phyloP scores from a whole-genome alignment of 2,329 filamentous ascomycete genomes.

The Penicillium sp. region DNA sequence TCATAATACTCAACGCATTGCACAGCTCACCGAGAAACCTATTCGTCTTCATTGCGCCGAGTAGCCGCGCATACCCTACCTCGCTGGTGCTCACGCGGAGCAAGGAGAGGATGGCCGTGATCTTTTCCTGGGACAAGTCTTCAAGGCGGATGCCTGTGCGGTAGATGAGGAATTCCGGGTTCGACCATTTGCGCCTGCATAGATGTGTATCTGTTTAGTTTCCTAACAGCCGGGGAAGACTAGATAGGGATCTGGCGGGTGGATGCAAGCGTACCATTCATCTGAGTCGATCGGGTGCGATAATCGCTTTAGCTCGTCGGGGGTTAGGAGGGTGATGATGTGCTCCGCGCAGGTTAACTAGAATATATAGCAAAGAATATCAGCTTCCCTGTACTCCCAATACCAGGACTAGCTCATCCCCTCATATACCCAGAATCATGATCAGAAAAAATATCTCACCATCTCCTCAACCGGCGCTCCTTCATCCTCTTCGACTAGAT shows the following conservation, averaged over 20 bases:
- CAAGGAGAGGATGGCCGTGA: not conserved
- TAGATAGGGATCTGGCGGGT: too few species aligned
- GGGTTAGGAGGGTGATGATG: not conserved
- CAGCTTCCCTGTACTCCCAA: not conserved
- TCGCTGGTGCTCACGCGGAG: not conserved
- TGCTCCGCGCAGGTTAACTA: not conserved
- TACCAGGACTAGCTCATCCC: too few species aligned
- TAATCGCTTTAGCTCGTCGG: not conserved
- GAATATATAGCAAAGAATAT: not conserved
- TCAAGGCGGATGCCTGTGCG: constrained; percentile 1
- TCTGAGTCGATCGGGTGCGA: constrained; percentile 1
- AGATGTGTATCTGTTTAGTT: too few species aligned
- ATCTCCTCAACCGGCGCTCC: constrained; percentile 7
- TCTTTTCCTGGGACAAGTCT: not conserved
- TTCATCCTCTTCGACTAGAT: not conserved
- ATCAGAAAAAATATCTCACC: not conserved
- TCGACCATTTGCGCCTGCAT: constrained; percentile 9
- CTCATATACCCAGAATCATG: too few species aligned
- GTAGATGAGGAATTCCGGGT: constrained; percentile 10
- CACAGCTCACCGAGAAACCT: not conserved
- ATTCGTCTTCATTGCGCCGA: constrained; percentile 8
- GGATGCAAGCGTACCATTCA: not conserved
- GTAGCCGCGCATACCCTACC: not conserved
- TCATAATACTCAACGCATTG: constrained; percentile 2
- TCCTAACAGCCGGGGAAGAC: too few species aligned